Percentiles rank a stretch among this genome's conserved stretches.
Conservation (phyloP, 257 asterid genomes). For the Przewalskia tangutica region DNA sequence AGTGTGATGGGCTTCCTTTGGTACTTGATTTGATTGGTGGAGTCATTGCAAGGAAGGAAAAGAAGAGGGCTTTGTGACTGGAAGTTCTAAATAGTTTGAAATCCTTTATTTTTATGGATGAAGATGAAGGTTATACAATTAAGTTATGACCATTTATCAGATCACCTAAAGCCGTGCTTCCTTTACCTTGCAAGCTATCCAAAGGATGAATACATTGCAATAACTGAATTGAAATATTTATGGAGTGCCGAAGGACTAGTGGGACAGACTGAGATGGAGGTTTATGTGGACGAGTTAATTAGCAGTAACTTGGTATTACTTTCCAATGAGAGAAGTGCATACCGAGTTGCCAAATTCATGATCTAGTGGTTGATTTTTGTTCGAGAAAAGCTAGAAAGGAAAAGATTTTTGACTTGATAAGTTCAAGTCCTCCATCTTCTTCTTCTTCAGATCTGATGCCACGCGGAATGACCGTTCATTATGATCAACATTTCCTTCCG, state of each 20-base stretch:
- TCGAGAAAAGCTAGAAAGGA: slow-evolving; percentile 12
- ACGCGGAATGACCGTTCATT: background rate
- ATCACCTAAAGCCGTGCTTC: slow-evolving; percentile 17
- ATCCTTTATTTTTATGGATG: background rate
- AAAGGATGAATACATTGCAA: slow-evolving; percentile 9
- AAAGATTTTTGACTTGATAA: background rate
- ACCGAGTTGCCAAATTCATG: slow-evolving; percentile 13
- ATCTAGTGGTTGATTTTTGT: slow-evolving; percentile 12
- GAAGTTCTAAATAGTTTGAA: background rate
- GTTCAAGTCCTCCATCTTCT: background rate
- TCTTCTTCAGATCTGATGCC: background rate
- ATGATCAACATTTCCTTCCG: background rate
- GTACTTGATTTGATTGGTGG: slow-evolving; percentile 13
- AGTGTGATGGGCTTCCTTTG: slow-evolving; percentile 18
- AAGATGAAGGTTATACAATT: slow-evolving; percentile 7
- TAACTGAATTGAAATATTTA: background rate
- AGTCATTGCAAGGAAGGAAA: slow-evolving; percentile 12
- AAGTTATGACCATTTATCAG: slow-evolving; percentile 11
- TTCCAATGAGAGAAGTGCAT: slow-evolving; percentile 7
- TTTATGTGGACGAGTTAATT: slow-evolving; percentile 13
- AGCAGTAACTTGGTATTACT: slow-evolving; percentile 8
- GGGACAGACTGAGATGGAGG: slow-evolving; percentile 13
- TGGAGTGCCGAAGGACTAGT: slow-evolving; percentile 33
- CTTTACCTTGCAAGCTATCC: slow-evolving; percentile 22
- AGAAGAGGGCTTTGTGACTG: background rate